A percentile compares a stretch with the other conserved stretches of the same genome.
phyloP scores from a whole-genome alignment of 208 protist genomes.

The Herpetomonas tarakana region DNA sequence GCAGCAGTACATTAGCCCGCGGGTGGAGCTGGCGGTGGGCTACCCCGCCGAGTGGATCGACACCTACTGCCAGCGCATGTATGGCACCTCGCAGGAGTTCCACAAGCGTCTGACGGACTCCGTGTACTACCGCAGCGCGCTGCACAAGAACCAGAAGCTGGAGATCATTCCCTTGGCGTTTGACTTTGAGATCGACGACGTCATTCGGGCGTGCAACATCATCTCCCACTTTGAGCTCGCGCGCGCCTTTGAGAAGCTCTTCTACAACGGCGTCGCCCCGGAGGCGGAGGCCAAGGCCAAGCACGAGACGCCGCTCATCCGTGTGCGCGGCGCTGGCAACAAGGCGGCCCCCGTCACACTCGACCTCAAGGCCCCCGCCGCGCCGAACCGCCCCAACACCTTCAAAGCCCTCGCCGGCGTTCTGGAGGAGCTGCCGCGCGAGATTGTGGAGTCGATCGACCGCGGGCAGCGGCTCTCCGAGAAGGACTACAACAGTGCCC shows the following conservation, averaged over 20 bases:
- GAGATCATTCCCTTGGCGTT: conserved; percentile 82
- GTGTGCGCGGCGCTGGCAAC: background rate
- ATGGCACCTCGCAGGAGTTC: conserved; percentile 63
- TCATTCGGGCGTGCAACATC: conserved; percentile 53
- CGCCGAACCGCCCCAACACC: conserved; percentile 21
- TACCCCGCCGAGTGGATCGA: conserved; percentile 88
- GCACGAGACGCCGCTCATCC: background rate
- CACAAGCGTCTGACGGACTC: conserved; percentile 56
- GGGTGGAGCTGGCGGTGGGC: conserved; percentile 75
- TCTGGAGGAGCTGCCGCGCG: conserved; percentile 61
- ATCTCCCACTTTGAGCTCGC: conserved; percentile 76
- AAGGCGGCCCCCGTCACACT: background rate
- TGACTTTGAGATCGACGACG: conserved; percentile 69
- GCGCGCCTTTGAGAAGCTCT: conserved; percentile 53
- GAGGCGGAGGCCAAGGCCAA: conserved; percentile 4
- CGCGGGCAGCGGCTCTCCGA: conserved; percentile 46
- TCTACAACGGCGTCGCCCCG: conserved; percentile 14
- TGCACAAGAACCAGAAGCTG: conserved; percentile 64
- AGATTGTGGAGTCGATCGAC: conserved; percentile 49
- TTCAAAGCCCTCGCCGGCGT: conserved; percentile 29
- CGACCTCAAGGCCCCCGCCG: conserved; percentile 2
- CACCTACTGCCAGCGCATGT: conserved; percentile 40
- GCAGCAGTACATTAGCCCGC: conserved; percentile 27
- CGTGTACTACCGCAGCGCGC: conserved; percentile 54
- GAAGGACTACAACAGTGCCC: conserved; percentile 66